These are phyloP conservation scores for Cardamine occulta DNA, from an alignment of 345 rosid species.

Conservation along the genomic window DNA sequence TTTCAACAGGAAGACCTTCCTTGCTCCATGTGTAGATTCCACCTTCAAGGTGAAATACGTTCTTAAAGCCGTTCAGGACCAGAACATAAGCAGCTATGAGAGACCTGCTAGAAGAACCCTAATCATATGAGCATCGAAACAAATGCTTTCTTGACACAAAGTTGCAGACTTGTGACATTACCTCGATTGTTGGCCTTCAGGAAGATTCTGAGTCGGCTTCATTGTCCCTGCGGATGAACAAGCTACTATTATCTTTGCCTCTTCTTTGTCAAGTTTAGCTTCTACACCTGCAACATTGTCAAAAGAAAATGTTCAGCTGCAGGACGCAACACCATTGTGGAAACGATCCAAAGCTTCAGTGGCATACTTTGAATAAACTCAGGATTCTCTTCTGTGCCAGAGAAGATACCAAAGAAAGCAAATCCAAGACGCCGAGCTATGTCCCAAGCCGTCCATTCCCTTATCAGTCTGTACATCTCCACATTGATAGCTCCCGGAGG, in stretches of 20 bases:
- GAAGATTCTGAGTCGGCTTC: slow-evolving; percentile 87
- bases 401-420: slow-evolving; percentile 93
- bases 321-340: neutral
- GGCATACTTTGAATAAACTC: slow-evolving; percentile 72
- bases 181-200: slow-evolving; percentile 98
- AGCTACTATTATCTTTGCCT: slow-evolving; percentile 90
- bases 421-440: slow-evolving; percentile 96
- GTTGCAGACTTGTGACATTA: slow-evolving; percentile 29
- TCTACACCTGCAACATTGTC: slow-evolving; percentile 63
- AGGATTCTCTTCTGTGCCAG: slow-evolving; percentile 98
- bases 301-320: slow-evolving; percentile 2
- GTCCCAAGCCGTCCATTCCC: slow-evolving; percentile 99
- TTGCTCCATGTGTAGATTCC: slow-evolving; percentile 86
- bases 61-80: slow-evolving; percentile 81
- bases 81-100: slow-evolving; percentile 94
- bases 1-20: slow-evolving; percentile 71
- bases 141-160: neutral
- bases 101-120: slow-evolving; percentile 57
- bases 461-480: slow-evolving; percentile 90
- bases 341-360: slow-evolving; percentile 1
- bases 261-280: slow-evolving; percentile 71
- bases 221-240: slow-evolving; percentile 91
- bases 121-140: slow-evolving; percentile 18
- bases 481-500: slow-evolving; percentile 90
- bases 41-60: slow-evolving; percentile 92